Evolutionary conservation across 2,329 filamentous ascomycete species (phyloP).

Genomic region (Exserohilum rostratum): DNA sequence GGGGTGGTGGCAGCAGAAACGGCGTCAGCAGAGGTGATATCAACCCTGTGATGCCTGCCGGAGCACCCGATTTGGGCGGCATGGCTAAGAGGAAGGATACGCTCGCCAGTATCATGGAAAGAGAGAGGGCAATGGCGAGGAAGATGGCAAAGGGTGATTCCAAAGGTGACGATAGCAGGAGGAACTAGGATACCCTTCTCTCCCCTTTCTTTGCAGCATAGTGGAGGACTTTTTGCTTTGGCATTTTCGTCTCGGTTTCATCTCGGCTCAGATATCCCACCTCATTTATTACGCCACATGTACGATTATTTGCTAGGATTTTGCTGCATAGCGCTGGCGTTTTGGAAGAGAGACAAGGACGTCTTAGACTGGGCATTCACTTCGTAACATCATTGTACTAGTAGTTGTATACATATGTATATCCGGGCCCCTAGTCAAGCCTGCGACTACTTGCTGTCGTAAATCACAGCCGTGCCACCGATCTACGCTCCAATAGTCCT

Average conservation of each 20-base stretch:
- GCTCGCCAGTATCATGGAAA: conserved; percentile 34
- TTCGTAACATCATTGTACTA: background rate
- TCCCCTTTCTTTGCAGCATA: background rate
- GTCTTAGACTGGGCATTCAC: conserved; percentile 1
- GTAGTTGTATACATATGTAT: conserved; percentile 1
- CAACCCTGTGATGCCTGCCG: conserved; percentile 16
- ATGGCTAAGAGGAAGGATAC: conserved; percentile 30
- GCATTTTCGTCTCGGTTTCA: conserved; percentile 4
- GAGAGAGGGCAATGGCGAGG: conserved; percentile 35
- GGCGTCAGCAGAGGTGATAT: conserved; percentile 24
- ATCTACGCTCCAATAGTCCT: conserved; percentile 55
- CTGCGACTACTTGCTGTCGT: background rate
- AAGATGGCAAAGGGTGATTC: conserved; percentile 36
- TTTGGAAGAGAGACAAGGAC: conserved; percentile 1
- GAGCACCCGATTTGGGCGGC: conserved; percentile 19
- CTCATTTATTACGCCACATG: conserved; percentile 14
- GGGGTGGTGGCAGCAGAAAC: conserved; percentile 38
- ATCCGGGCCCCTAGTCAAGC: background rate
- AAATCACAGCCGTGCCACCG: background rate
- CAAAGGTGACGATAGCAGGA: conserved; percentile 28
- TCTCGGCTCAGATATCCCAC: conserved; percentile 33
- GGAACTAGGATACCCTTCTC: conserved; percentile 7
- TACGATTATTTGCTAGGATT: conserved; percentile 4
- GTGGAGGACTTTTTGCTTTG: conserved; percentile 1
- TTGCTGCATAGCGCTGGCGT: conserved; percentile 34